Conservation (phyloP, 345 rosid species). For the Boechera divaricarpa region DNA sequence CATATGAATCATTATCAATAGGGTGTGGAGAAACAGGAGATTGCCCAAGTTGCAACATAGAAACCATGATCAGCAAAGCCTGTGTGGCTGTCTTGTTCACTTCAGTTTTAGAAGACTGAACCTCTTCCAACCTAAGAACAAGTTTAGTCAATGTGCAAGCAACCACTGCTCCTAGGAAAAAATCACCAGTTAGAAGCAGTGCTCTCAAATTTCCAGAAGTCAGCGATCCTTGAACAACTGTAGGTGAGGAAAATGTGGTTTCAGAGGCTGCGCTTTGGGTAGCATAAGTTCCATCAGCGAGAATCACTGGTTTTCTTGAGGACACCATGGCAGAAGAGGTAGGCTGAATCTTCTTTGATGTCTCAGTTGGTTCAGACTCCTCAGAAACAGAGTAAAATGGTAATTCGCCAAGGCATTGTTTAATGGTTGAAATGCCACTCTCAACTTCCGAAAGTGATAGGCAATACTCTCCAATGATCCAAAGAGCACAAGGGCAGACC, state of each 20-base stretch:
- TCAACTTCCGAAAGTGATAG: slow-evolving; percentile 86
- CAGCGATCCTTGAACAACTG: slow-evolving; percentile 74
- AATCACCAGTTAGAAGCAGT: slow-evolving; percentile 90
- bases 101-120: slow-evolving; percentile 78
- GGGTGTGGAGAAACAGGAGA: slow-evolving; percentile 90
- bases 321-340: slow-evolving; percentile 64
- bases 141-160: slow-evolving; percentile 93
- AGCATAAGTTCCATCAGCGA: slow-evolving; percentile 91
- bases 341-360: slow-evolving; percentile 64
- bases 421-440: slow-evolving; percentile 78
- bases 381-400: slow-evolving; percentile 76
- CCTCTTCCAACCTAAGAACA: slow-evolving; percentile 91
- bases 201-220: slow-evolving; percentile 81
- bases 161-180: slow-evolving; percentile 98
- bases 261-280: slow-evolving; percentile 95
- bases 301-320: slow-evolving; percentile 83
- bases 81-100: slow-evolving; percentile 69
- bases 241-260: slow-evolving; percentile 82
- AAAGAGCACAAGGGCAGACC: slow-evolving; percentile 90
- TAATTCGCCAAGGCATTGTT: slow-evolving; percentile 89
- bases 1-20: slow-evolving; percentile 90
- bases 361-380: slow-evolving; percentile 69
- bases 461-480: slow-evolving; percentile 94
- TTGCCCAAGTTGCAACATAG: slow-evolving; percentile 93
- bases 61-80: slow-evolving; percentile 85